These are phyloP conservation scores for Agaricales sp. DNA, from an alignment of 1,284 basidiomycete genomes.

Conservation along the genomic window DNA sequence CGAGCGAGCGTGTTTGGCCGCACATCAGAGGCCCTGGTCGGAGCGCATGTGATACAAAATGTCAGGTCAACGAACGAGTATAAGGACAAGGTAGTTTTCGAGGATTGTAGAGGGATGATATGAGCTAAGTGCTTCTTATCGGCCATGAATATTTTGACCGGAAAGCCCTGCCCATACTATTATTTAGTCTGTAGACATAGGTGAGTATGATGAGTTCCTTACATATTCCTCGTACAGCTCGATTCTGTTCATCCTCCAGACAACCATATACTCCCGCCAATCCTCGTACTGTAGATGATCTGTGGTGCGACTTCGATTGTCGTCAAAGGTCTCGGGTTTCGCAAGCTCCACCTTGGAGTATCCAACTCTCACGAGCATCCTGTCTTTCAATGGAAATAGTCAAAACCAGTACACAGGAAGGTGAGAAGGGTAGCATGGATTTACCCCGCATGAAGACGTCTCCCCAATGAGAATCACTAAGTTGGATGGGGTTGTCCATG, in stretches of 20 bases:
- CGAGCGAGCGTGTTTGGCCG: slow-evolving; percentile 30
- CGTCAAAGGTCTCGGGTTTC: slow-evolving; percentile 49
- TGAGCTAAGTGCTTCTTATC: slow-evolving; percentile 64
- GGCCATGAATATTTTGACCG: slow-evolving; percentile 48
- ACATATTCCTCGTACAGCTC: slow-evolving; percentile 80
- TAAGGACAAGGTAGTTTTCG: slow-evolving; percentile 56
- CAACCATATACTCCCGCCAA: slow-evolving; percentile 73
- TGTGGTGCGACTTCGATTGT: slow-evolving; percentile 50
- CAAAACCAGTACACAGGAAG: neutral
- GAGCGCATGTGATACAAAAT: slow-evolving; percentile 65
- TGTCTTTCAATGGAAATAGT: slow-evolving; percentile 38
- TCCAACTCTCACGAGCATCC: slow-evolving; percentile 73
- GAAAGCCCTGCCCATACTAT: slow-evolving; percentile 35
- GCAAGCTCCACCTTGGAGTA: slow-evolving; percentile 47
- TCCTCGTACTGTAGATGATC: slow-evolving; percentile 54
- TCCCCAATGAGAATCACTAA: slow-evolving; percentile 22
- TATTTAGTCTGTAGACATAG: slow-evolving; percentile 9
- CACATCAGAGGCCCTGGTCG: slow-evolving; percentile 30
- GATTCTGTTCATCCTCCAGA: slow-evolving; percentile 62
- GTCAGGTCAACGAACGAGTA: slow-evolving; percentile 78
- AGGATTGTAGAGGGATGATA: slow-evolving; percentile 52
- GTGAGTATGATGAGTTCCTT: too few relatives aligned
- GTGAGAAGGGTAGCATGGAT: neutral
- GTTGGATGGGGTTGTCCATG: slow-evolving; percentile 13
- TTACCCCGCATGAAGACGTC: slow-evolving; percentile 59